These are phyloP conservation scores for Sarcomyxa edulis DNA, from an alignment of 768 basidiomycete species.

Conservation along the genomic window DNA sequence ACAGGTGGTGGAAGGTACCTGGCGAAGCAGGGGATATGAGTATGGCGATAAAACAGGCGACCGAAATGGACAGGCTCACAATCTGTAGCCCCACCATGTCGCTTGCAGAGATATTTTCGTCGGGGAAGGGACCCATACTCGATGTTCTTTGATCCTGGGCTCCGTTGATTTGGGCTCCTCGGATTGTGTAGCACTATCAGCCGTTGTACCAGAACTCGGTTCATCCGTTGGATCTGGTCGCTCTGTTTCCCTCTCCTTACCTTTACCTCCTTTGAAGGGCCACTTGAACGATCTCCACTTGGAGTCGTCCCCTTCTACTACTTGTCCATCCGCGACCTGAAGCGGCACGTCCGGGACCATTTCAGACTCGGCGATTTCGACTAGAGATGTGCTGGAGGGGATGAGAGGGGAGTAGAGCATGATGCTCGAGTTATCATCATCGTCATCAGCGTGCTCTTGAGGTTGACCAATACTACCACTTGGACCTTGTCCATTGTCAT, in stretches of 20 bases:
- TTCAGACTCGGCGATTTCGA: conserved; percentile 67
- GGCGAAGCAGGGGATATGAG: conserved; percentile 30
- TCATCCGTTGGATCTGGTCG: too few species aligned
- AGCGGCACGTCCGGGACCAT: conserved; percentile 28
- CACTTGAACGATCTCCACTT: conserved; percentile 9
- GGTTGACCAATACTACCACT: conserved; percentile 11
- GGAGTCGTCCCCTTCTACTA: conserved; percentile 6
- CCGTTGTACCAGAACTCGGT: too few species aligned
- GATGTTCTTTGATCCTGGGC: too few species aligned
- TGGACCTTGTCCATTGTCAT: conserved; percentile 13
- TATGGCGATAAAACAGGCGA: background rate
- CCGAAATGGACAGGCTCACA: conserved; percentile 24
- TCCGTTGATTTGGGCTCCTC: conserved; percentile 16
- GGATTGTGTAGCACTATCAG: conserved; percentile 1
- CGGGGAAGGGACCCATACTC: conserved; percentile 66
- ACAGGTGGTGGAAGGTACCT: conserved; percentile 75
- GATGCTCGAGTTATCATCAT: conserved; percentile 41
- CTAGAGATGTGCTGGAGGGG: conserved; percentile 54
- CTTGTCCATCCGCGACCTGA: conserved; percentile 8
- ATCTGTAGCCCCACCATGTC: conserved; percentile 77
- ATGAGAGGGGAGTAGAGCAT: conserved; percentile 77
- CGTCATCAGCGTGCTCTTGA: conserved; percentile 28
- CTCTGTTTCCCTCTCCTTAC: conserved; percentile 8
- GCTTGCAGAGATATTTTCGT: conserved; percentile 71
- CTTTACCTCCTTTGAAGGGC: conserved; percentile 7